Percentiles rank a stretch among this genome's conserved stretches.
Evolutionary conservation across 805 yeast genomes (phyloP).

Genomic region (Candida tallmaniae): DNA sequence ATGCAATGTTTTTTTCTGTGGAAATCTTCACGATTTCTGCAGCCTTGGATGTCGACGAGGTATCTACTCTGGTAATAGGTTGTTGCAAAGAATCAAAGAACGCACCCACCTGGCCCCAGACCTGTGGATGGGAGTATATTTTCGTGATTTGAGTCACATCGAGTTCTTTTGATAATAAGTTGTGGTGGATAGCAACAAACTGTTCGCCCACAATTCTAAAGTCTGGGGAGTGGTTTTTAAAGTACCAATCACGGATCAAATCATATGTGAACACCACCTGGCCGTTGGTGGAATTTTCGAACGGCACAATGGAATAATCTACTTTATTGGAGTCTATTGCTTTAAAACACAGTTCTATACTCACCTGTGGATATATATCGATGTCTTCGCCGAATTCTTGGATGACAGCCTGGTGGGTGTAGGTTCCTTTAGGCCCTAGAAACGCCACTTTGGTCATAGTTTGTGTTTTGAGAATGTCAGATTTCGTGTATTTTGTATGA

Average conservation of each 20-base stretch:
- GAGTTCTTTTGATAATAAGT: constrained; percentile 49
- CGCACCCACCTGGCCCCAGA: constrained; percentile 84
- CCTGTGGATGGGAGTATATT: constrained; percentile 93
- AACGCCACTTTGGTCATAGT: constrained; percentile 52
- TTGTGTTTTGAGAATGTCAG: too few relatives aligned
- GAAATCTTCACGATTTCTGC: constrained; percentile 55
- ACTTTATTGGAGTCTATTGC: constrained; percentile 40
- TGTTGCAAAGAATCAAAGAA: constrained; percentile 43
- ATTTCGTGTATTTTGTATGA: too few relatives aligned
- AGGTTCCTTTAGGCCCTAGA: constrained; percentile 89
- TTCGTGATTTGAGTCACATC: constrained; percentile 44
- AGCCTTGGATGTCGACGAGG: constrained; percentile 80
- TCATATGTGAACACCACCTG: constrained; percentile 86
- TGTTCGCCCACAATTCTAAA: constrained; percentile 70
- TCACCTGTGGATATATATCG: constrained; percentile 32
- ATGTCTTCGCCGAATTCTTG: constrained; percentile 47
- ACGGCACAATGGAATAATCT: constrained; percentile 79
- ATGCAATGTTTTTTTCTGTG: constrained; percentile 45
- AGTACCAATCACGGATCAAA: constrained; percentile 64
- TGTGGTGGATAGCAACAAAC: constrained; percentile 78
- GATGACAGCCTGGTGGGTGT: constrained; percentile 70
- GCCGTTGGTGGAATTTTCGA: constrained; percentile 94
- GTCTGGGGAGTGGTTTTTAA: constrained; percentile 10
- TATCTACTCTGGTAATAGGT: constrained; percentile 46
- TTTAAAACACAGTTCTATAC: constrained; percentile 61